Base-by-base conservation (phyloP, 768 basidiomycete species). In the Auricularia heimuer region DNA sequence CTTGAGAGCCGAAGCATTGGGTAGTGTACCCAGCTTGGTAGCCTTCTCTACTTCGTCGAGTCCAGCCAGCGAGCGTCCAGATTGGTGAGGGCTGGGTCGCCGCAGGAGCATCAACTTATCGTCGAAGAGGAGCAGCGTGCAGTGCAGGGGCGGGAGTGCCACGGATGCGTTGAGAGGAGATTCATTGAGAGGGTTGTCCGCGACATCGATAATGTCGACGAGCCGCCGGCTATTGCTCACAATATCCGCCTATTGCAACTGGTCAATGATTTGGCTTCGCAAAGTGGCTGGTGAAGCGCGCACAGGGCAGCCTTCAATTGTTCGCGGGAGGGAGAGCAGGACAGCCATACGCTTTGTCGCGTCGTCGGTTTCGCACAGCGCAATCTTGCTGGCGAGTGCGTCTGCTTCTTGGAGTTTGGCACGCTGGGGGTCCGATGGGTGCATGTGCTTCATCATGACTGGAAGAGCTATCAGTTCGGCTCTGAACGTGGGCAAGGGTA, bases 61-160 rank as follows among this genome's bases (percentile, higher is more conserved):
- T 1, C 94, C 92, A 3, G 89, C 80, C 61, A 94, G 74, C 10
- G 81, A 74, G 60, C 84, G 83, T 3, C 89, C 93, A 54, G 83
- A 81, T 75, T 84, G 94, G 73, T 89, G 92, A 51, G 85, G 87
- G 71, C 78, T 85, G 54, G 83, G 90, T 34, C 97, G 83, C 77
- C 98, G 98, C 60, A 87, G 90, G 66, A 99, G 85, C 73, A 98
- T 81, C 24, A 99, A 78, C 71, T 92, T 92, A 76, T 99, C 96
- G 67, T 94, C 90, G 73, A 99, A 98, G 58, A 99, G 80, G 73
- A 98, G 90, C 35, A 99, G 77, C 2, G 90, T 92, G 74, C 90
- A 95, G 71, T 92, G 89, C 18, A 96, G 81, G 0, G 77, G 77
- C 2, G 78, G 74, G 63, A 88, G 88, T 33, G 80, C 74, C 47